Base-by-base conservation (phyloP, 306 rosid genomes). In the Potentilla sterilis region DNA sequence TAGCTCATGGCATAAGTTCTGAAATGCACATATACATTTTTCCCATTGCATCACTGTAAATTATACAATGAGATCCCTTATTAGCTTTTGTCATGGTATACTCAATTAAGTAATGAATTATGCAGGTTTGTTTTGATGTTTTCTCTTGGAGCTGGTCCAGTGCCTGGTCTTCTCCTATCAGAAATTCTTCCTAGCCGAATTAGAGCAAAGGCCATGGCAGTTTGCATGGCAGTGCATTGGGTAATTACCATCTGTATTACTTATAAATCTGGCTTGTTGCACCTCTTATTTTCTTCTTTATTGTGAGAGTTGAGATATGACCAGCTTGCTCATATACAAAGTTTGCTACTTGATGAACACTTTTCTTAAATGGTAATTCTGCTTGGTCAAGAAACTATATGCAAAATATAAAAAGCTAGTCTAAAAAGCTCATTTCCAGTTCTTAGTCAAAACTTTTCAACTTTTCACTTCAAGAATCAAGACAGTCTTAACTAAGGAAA, bases 61-160 rank as follows among this genome's bases (percentile, higher is more conserved):
- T 28, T 28, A 1, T 28, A 28, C 28, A 28, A 52, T 16, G 4
- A 28, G 28, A 28, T 28, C 28, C 1, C 28, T 28, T 28, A 28
- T 28, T 28, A 28, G 28, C 28, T 28, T 28, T 28, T 28, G 28
- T 1, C 28, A 28, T 28, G 28, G 28, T 28, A 28, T 37, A 1
- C 40, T 37, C 4, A 37, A 37, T 37, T 37, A 2, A 21, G 72
- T 67, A 68, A 9, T 70, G 71, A 46, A 69, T 54, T 73, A 61
- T 85, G 86, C 87, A 92, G 97, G 85, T 89, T 81, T 79, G 97
- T 92, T 68, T 65, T 88, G 11, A 74, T 85, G 54, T 89, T 92
- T 82, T 57, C 93, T 72, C 76, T 89, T 0, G 97, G 97, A 37
- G 97, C 96, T 55, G 93, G 97, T 80, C 96, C 96, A 19, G 93